These are phyloP conservation scores for Metschnikowia matae DNA, from an alignment of 805 yeast genomes.

Conservation along the genomic window DNA sequence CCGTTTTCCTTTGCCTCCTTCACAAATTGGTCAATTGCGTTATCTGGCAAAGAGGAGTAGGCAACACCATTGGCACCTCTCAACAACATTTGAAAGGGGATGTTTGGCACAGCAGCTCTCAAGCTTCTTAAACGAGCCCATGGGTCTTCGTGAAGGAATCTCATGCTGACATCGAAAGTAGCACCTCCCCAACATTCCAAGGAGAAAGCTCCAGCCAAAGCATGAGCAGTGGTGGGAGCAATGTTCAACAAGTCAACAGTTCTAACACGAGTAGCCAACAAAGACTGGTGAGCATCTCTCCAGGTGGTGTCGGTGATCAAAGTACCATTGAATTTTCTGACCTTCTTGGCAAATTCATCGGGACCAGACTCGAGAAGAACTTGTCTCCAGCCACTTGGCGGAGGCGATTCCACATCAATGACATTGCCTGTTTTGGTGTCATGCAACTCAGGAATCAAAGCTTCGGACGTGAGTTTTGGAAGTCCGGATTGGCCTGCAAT, in stretches of 20 bases:
- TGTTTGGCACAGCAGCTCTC: slow-evolving; percentile 90
- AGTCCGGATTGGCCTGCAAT: slow-evolving; percentile 93
- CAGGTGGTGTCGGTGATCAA: slow-evolving; percentile 97
- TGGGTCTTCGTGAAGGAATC: slow-evolving; percentile 97
- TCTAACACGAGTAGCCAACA: slow-evolving; percentile 95
- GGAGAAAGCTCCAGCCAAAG: slow-evolving; percentile 85
- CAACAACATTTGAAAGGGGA: slow-evolving; percentile 98
- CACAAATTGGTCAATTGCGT: slow-evolving; percentile 96
- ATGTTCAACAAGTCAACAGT: slow-evolving; percentile 86
- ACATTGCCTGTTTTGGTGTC: slow-evolving; percentile 54
- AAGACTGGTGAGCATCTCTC: slow-evolving; percentile 99
- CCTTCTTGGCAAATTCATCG: slow-evolving; percentile 81
- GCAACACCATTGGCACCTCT: slow-evolving; percentile 99
- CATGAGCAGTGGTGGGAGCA: slow-evolving; percentile 92
- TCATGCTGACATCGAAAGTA: slow-evolving; percentile 97
- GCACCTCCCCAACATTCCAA: slow-evolving; percentile 99
- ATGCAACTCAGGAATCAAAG: slow-evolving; percentile 69
- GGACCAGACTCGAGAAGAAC: slow-evolving; percentile 83
- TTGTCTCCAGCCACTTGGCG: slow-evolving; percentile 87
- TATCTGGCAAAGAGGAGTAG: slow-evolving; percentile 95
- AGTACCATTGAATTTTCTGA: slow-evolving; percentile 79
- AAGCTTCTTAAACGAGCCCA: slow-evolving; percentile 92
- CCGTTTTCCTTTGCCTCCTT: slow-evolving; percentile 92
- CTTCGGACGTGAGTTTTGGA: slow-evolving; percentile 77
- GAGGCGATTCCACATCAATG: slow-evolving; percentile 53